Evolutionary conservation across 2,329 filamentous ascomycete genomes (phyloP), one percentile per base, ranked within the genome.

Genomic region (Claviceps cyperi): DNA sequence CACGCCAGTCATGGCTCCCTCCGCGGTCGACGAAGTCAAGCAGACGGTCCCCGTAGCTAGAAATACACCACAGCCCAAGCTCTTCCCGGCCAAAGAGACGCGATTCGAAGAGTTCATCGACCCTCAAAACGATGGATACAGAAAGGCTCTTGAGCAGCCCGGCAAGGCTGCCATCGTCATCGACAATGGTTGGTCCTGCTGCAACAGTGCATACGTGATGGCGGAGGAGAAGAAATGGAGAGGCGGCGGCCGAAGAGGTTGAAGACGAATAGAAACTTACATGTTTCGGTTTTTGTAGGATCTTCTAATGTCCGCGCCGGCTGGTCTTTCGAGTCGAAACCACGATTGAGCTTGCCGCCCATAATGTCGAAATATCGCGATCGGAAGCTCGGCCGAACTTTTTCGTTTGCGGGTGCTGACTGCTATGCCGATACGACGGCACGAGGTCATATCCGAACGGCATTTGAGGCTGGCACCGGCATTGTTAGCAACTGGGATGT

Each of bases 401-500:
- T 94, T 63, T 88, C 85, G 24, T 96, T 97, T 63, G 84, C 94
- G 43, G 92, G 92, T 50, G 81, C 82, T 58, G 92, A 98, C 69
- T 88, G 94, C 61, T 97, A 92, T 62, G 84, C 90, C 55, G 92
- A 98, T 67, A 92, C 91, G 24, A 95, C 89, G 1, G 89, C 92
- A 21, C 79, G 87, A 51, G 87, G 89, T 11, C 92, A 97, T 64
- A 83, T 94, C 52, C 84, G 91, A 63, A 86, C 87, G 64, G 84
- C 90, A 1, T 97, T 96, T 59, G 92, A 98, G 64, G 78, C 84
- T 2, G 90, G 90, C 22, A 91, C 84, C 43, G 91, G 90, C 55
- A 84, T 98, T 46, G 81, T 97, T 53, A 90, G 87, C 65, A 97
- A 97, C 64, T 98, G 94, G 89, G 92, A 98, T 66, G 90, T 89